Conservation (phyloP, 768 basidiomycete species). For the Serendipita vermifera region DNA sequence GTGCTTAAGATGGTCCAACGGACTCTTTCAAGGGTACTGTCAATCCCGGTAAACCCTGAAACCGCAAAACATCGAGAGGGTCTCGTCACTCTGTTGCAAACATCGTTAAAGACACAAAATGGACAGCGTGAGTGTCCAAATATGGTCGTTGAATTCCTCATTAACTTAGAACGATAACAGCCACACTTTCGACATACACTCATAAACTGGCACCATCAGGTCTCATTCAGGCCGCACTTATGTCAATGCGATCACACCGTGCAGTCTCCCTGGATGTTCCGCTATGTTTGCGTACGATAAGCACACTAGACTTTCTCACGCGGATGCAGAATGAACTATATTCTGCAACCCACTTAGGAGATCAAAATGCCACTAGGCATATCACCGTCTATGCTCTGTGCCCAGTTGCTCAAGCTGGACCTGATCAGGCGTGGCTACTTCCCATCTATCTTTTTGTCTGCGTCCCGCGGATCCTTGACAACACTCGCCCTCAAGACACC, state of each 20-base stretch:
- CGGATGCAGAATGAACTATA: background rate
- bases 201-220: background rate
- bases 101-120: background rate
- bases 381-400: background rate
- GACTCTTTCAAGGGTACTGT: background rate
- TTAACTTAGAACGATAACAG: background rate
- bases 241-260: background rate
- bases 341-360: background rate
- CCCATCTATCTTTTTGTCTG: background rate
- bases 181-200: background rate
- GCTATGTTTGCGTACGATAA: background rate
- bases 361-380: background rate
- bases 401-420: background rate
- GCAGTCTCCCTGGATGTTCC: background rate
- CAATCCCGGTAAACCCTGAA: background rate
- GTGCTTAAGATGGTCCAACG: background rate
- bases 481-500: background rate
- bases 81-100: background rate
- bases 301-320: background rate
- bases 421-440: constrained; percentile 1
- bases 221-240: background rate
- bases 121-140: background rate
- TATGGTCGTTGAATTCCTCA: background rate
- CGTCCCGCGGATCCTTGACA: background rate
- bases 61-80: background rate